phyloP scores from a whole-genome alignment of 495 filamentous ascomycete species.

The Hypoxylon fragiforme region DNA sequence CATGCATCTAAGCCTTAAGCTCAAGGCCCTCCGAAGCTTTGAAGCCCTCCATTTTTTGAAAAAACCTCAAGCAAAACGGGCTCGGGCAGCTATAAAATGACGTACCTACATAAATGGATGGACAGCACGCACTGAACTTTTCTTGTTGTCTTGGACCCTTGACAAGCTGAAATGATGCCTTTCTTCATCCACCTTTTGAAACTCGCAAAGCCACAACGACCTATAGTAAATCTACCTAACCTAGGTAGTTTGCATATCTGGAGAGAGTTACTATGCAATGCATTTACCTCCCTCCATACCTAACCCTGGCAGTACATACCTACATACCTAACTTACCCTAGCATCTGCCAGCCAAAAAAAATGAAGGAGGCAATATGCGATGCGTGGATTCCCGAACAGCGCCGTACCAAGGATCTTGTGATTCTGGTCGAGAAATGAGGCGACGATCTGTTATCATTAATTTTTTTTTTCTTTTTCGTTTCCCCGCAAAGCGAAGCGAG shows the following conservation, averaged over 20 bases:
- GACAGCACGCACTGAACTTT: constrained; percentile 7
- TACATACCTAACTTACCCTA: background rate
- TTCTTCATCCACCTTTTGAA: constrained; percentile 20
- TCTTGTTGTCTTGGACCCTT: constrained; percentile 17
- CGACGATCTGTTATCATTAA: constrained; percentile 17
- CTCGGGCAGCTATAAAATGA: constrained; percentile 25
- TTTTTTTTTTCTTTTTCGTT: no score
- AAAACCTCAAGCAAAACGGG: no score
- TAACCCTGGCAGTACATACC: no score
- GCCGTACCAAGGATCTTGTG: background rate
- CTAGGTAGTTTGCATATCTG: no score
- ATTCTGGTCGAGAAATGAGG: constrained; percentile 11
- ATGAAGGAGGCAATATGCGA: background rate
- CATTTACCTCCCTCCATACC: no score
- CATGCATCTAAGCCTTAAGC: no score
- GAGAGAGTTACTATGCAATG: no score
- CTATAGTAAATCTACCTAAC: no score
- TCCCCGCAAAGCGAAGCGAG: no score
- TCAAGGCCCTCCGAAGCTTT: no score
- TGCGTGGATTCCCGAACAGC: background rate
- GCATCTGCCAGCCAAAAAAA: background rate
- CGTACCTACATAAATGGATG: no score
- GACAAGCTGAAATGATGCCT: constrained; percentile 23
- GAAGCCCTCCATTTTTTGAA: no score
- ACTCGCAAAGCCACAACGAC: constrained; percentile 32